Conservation (phyloP, 768 basidiomycete species). For the Lepiota venenata region DNA sequence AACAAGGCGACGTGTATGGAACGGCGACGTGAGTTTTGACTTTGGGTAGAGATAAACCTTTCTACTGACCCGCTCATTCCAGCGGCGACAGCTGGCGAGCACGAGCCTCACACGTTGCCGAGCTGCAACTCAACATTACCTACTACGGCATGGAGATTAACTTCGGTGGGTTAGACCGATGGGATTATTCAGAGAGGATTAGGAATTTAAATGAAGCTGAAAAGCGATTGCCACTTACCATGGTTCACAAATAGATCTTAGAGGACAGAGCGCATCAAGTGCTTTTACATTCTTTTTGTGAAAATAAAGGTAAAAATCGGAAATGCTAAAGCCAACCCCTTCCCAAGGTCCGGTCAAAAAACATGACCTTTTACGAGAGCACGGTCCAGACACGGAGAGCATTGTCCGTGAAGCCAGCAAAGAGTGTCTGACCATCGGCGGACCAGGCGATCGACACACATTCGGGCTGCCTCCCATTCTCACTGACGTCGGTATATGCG, state of each 20-base stretch:
- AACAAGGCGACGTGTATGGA: conserved; percentile 62
- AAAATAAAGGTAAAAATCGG: conserved; percentile 25
- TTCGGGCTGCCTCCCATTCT: conserved; percentile 77
- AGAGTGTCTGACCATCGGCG: conserved; percentile 95
- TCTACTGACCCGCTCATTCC: conserved; percentile 1
- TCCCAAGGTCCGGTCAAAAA: conserved; percentile 20
- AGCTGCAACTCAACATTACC: conserved; percentile 67
- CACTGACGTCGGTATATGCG: conserved; percentile 76
- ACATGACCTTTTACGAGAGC: conserved; percentile 44
- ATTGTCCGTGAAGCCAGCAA: conserved; percentile 96
- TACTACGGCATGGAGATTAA: conserved; percentile 62
- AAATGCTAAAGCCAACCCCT: conserved; percentile 17
- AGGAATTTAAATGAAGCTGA: conserved; percentile 62
- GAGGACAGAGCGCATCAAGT: conserved; percentile 8
- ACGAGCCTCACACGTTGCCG: conserved; percentile 62
- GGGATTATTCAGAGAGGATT: conserved; percentile 60
- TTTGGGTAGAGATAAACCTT: background rate
- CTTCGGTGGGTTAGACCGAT: conserved; percentile 75
- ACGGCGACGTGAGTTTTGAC: conserved; percentile 64
- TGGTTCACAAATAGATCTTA: background rate
- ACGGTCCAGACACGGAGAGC: conserved; percentile 92
- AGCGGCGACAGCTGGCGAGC: conserved; percentile 86
- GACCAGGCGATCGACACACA: conserved; percentile 99
- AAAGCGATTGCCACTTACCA: background rate
- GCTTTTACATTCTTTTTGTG: conserved; percentile 31